Evolutionary conservation across 495 filamentous ascomycete genomes (phyloP).

Genomic region (Tetracladium setigerum): DNA sequence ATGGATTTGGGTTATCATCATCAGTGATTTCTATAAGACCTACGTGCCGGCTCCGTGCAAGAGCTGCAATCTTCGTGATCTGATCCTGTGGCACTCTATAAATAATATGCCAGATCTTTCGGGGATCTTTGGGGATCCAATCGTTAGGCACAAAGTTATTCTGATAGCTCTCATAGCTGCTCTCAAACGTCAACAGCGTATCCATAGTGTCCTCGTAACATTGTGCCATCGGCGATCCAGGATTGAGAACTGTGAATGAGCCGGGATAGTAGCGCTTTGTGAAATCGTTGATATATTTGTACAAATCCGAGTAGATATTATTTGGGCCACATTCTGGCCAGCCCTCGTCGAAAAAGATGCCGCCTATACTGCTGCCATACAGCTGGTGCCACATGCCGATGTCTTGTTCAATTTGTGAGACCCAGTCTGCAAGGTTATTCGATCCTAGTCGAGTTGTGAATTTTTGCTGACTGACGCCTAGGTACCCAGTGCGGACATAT

Average conservation of each 20-base stretch:
- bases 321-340: slow-evolving; percentile 1
- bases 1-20: slow-evolving; percentile 1
- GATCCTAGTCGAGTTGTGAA: slow-evolving; percentile 3
- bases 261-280: slow-evolving; percentile 4
- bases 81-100: neutral
- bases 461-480: slow-evolving; percentile 3
- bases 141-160: neutral
- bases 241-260: slow-evolving; percentile 1
- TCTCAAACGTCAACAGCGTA: slow-evolving; percentile 4
- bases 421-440: neutral
- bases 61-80: neutral
- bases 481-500: slow-evolving; percentile 4
- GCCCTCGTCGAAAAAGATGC: slow-evolving; percentile 8
- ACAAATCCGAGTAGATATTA: slow-evolving; percentile 1
- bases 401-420: slow-evolving; percentile 3
- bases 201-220: slow-evolving; percentile 3
- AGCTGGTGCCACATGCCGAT: slow-evolving; percentile 2
- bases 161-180: neutral
- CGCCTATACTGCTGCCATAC: neutral
- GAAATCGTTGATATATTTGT: neutral
- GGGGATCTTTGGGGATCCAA: slow-evolving; percentile 2
- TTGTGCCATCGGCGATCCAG: neutral
- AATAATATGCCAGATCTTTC: slow-evolving; percentile 6
- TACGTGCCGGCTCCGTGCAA: neutral
- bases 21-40: slow-evolving; percentile 2